Evolutionary conservation across 1,139 yeast species (phyloP).

Genomic region (Suhomyces wounanorum): DNA sequence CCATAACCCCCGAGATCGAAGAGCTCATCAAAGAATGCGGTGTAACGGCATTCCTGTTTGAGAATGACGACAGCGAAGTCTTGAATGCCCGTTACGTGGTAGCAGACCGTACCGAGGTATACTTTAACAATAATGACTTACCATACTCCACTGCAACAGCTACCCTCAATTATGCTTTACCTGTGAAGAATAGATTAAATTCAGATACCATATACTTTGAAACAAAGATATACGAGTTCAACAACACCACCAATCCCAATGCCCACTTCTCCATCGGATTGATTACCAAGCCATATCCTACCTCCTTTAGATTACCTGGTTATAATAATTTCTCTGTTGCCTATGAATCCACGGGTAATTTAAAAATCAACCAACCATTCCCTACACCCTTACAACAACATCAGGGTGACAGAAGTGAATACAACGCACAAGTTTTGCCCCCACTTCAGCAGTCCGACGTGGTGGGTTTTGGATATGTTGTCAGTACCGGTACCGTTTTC

Average conservation of each 20-base stretch:
- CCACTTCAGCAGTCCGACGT: slow-evolving; percentile 82
- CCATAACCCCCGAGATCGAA: slow-evolving; percentile 33
- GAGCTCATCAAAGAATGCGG: slow-evolving; percentile 40
- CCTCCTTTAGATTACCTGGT: slow-evolving; percentile 82
- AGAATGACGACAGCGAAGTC: slow-evolving; percentile 32
- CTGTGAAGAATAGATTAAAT: slow-evolving; percentile 52
- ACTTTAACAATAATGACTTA: slow-evolving; percentile 45
- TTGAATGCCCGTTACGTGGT: slow-evolving; percentile 44
- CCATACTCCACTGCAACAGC: slow-evolving; percentile 51
- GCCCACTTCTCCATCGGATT: slow-evolving; percentile 72
- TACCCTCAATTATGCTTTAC: slow-evolving; percentile 62
- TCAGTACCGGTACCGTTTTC: slow-evolving; percentile 77
- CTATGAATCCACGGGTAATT: slow-evolving; percentile 81
- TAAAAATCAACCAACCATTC: slow-evolving; percentile 78
- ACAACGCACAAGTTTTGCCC: slow-evolving; percentile 72
- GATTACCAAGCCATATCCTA: slow-evolving; percentile 85
- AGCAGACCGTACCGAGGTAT: slow-evolving; percentile 65
- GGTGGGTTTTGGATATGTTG: slow-evolving; percentile 87
- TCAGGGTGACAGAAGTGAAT: slow-evolving; percentile 47
- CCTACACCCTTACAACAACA: slow-evolving; percentile 53
- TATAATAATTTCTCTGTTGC: slow-evolving; percentile 79
- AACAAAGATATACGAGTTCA: slow-evolving; percentile 59
- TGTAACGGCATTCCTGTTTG: slow-evolving; percentile 44
- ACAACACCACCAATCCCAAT: slow-evolving; percentile 37
- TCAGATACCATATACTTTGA: slow-evolving; percentile 73